Percentiles rank a stretch among this genome's conserved stretches.
phyloP scores from a whole-genome alignment of 495 filamentous ascomycete species.

The Aeminium ludgeri region DNA sequence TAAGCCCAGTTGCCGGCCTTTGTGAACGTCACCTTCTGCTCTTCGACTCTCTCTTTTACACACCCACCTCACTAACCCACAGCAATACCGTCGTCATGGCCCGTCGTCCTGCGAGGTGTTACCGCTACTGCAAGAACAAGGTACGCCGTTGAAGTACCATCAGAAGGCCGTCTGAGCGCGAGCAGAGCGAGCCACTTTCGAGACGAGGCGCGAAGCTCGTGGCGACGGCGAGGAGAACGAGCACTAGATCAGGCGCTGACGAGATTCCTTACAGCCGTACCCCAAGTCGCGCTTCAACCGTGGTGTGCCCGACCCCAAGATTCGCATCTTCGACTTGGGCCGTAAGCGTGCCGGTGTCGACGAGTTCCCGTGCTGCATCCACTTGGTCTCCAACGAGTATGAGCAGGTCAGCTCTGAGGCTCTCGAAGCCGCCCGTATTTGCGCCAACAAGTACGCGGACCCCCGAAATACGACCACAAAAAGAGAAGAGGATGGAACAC shows the following conservation, averaged over 20 bases:
- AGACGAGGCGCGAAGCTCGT: background rate
- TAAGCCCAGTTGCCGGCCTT: background rate
- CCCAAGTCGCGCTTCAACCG: constrained; percentile 99
- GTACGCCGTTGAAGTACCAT: constrained; percentile 33
- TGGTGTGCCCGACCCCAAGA: constrained; percentile 99
- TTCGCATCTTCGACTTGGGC: constrained; percentile 98
- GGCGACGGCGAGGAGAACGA: constrained; percentile 3
- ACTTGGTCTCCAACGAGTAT: constrained; percentile 99
- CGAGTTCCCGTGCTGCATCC: constrained; percentile 95
- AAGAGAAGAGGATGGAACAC: background rate
- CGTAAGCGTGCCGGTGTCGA: constrained; percentile 96
- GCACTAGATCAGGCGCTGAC: constrained; percentile 16
- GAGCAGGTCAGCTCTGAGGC: constrained; percentile 98
- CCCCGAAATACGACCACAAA: background rate
- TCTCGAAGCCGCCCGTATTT: constrained; percentile 97
- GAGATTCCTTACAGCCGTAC: constrained; percentile 53
- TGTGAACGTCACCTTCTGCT: constrained; percentile 7
- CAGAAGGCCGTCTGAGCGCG: too few relatives aligned
- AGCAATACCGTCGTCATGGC: constrained; percentile 72
- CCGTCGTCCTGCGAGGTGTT: constrained; percentile 94
- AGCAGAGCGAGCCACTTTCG: constrained; percentile 6
- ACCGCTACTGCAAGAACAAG: constrained; percentile 99
- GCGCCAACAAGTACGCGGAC: constrained; percentile 73
- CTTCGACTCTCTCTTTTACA: constrained; percentile 3
- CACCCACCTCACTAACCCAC: constrained; percentile 21